phyloP scores from a whole-genome alignment of 257 asterid species.

The Scutellaria galericulata region DNA sequence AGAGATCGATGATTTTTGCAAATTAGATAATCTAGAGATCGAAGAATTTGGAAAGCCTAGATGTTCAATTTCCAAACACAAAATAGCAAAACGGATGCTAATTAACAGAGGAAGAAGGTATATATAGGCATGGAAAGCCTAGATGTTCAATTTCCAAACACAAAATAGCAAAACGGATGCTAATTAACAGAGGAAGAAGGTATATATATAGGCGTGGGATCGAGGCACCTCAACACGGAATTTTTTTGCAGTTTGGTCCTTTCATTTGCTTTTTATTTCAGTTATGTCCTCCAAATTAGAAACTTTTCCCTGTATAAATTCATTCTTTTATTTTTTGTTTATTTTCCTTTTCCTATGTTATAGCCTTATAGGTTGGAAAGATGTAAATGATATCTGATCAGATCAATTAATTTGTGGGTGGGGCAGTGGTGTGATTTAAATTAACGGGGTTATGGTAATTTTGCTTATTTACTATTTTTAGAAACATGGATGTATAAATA shows the following conservation, averaged over 20 bases:
- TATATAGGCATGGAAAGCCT: conserved; percentile 21
- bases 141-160: background rate
- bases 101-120: background rate
- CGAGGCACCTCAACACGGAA: background rate
- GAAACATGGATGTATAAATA: no score
- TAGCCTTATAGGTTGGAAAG: no score
- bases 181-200: background rate
- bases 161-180: background rate
- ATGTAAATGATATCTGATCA: no score
- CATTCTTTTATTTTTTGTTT: background rate
- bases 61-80: background rate
- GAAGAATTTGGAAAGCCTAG: background rate
- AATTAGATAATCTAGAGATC: background rate
- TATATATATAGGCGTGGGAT: conserved; percentile 30
- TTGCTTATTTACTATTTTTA: no score
- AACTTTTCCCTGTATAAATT: no score
- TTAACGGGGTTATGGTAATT: no score
- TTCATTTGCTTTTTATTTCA: background rate
- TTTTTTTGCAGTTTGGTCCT: background rate
- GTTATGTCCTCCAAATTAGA: no score
- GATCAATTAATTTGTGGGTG: no score
- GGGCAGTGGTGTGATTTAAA: no score
- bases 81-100: background rate
- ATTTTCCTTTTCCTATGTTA: no score
- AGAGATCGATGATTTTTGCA: no score